These are phyloP conservation scores for Neurospora cerealis DNA, from an alignment of 495 filamentous ascomycete species.

Conservation along the genomic window DNA sequence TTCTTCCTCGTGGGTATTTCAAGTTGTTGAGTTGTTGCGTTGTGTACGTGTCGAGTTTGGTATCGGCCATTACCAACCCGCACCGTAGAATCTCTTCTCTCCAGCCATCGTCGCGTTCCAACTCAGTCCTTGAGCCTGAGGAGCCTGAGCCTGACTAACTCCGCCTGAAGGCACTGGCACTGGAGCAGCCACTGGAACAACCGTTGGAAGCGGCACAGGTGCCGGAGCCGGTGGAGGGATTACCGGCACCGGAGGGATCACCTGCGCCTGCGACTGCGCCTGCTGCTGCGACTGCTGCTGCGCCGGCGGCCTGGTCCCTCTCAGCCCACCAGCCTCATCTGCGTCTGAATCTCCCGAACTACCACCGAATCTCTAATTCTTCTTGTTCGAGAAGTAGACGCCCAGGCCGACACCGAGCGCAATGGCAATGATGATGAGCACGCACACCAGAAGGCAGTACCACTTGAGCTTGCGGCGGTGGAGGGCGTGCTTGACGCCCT, in stretches of 20 bases:
- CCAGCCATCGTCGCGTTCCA: not conserved
- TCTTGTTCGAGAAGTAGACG: constrained; percentile 14
- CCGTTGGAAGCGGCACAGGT: not conserved
- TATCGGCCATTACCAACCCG: not conserved
- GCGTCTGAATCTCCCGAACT: not conserved
- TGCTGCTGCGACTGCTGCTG: constrained; percentile 2
- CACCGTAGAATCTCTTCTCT: not conserved
- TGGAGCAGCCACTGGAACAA: not conserved
- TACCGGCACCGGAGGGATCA: not conserved
- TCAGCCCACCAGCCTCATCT: not conserved
- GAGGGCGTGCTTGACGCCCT: constrained; percentile 48
- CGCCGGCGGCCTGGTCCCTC: not conserved
- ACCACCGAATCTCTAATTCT: not conserved
- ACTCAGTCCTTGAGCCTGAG: not conserved
- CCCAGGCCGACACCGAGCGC: constrained; percentile 37
- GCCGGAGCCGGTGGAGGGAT: not conserved
- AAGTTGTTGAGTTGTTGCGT: not conserved
- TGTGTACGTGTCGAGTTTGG: not conserved
- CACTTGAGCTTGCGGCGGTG: constrained; percentile 58
- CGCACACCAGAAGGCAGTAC: constrained; percentile 52
- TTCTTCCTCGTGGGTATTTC: not conserved
- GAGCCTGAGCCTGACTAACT: not conserved
- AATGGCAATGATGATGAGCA: constrained; percentile 46
- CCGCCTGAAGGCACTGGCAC: not conserved
- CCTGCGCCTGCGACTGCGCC: constrained; percentile 7